Percentiles rank a stretch among this genome's conserved stretches.
Conservation (phyloP, 2,329 filamentous ascomycete genomes). For the Ophiostoma himal-ulmi region DNA sequence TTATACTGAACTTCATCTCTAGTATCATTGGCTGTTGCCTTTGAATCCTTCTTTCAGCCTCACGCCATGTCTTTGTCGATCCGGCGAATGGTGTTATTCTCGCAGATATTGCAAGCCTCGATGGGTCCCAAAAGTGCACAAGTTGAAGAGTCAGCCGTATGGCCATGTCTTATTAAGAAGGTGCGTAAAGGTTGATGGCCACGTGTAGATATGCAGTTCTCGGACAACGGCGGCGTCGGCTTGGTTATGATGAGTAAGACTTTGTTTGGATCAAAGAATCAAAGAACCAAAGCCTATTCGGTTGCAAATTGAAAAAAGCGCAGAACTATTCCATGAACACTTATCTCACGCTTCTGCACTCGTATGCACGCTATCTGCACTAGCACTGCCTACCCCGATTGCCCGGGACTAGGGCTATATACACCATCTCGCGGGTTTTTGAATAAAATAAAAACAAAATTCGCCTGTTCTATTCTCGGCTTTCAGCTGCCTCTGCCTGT, state of each 20-base stretch:
- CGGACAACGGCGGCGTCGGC: neutral
- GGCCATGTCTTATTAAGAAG: neutral
- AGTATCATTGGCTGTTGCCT: neutral
- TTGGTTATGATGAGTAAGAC: neutral
- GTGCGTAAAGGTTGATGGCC: neutral
- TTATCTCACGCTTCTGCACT: neutral
- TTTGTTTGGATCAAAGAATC: neutral
- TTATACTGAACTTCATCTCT: neutral
- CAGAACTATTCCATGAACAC: neutral
- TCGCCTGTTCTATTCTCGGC: neutral
- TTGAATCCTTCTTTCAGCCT: neutral
- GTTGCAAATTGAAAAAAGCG: neutral
- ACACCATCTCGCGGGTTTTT: neutral
- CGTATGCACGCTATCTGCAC: neutral
- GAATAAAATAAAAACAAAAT: neutral
- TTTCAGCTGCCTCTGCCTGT: neutral
- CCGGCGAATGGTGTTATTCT: neutral
- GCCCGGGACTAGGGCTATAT: neutral
- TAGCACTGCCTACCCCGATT: neutral
- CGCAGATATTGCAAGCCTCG: neutral
- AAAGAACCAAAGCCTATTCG: neutral
- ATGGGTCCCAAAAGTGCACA: neutral
- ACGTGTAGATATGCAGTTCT: neutral
- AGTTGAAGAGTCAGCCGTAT: neutral
- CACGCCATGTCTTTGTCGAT: neutral